phyloP scores from a whole-genome alignment of 345 rosid species.

The Gossypium stocksii region DNA sequence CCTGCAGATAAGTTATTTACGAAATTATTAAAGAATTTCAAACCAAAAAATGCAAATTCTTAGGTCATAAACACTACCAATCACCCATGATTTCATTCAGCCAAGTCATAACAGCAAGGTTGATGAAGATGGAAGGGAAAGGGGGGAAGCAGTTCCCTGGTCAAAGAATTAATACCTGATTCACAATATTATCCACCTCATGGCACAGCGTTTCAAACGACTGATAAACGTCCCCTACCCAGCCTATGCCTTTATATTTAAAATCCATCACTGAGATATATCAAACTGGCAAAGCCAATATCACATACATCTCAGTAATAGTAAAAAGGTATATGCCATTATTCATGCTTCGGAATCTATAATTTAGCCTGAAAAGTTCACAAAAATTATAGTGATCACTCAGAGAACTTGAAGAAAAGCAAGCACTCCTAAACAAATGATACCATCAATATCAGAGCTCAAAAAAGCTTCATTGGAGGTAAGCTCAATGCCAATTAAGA shows the following conservation, averaged over 20 bases:
- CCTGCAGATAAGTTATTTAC: constrained; percentile 25
- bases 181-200: constrained; percentile 55
- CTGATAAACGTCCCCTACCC: constrained; percentile 62
- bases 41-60: neutral
- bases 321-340: neutral
- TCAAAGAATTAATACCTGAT: constrained; percentile 35
- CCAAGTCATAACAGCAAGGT: neutral
- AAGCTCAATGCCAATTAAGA: neutral
- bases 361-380: neutral
- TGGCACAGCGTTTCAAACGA: constrained; percentile 60
- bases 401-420: neutral
- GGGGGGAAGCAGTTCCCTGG: neutral
- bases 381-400: neutral
- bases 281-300: neutral
- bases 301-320: neutral
- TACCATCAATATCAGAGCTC: neutral
- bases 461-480: neutral
- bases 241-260: constrained; percentile 33
- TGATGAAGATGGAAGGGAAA: neutral
- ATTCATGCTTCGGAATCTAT: neutral
- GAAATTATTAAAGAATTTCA: neutral
- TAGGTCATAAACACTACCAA: neutral
- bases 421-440: neutral
- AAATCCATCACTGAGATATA: constrained; percentile 36
- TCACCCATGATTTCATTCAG: neutral